Percentiles rank a stretch among this genome's conserved stretches.
These are phyloP conservation scores for Claviceps africana DNA, from an alignment of 2,329 filamentous ascomycete genomes.

Conservation along the genomic window DNA sequence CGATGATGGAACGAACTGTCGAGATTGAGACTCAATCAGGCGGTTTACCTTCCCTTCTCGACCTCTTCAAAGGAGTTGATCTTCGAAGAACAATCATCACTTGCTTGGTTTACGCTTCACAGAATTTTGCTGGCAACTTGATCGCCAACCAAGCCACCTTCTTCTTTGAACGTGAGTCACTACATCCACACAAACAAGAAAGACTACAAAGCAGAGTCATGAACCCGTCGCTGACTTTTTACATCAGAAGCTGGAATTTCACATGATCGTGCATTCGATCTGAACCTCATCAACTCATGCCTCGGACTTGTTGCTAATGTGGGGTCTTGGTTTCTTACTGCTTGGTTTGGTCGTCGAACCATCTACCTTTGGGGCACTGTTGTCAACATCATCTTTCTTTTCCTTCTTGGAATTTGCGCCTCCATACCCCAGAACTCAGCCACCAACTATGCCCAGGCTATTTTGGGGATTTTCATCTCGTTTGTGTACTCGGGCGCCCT, in stretches of 20 bases:
- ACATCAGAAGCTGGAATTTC: conserved; percentile 9
- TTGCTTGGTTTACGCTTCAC: conserved; percentile 42
- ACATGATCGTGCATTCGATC: conserved; percentile 10
- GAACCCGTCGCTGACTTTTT: not conserved
- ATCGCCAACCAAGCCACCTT: conserved; percentile 49
- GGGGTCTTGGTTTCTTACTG: conserved; percentile 20
- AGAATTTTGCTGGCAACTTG: conserved; percentile 46
- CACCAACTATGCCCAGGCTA: conserved; percentile 24
- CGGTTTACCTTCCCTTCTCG: conserved; percentile 28
- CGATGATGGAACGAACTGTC: conserved; percentile 43
- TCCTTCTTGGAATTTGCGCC: conserved; percentile 22
- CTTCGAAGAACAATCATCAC: conserved; percentile 40
- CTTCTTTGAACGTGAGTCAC: conserved; percentile 33
- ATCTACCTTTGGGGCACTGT: conserved; percentile 24
- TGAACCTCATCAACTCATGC: conserved; percentile 16
- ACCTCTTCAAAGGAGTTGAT: conserved; percentile 41
- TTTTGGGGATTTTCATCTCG: conserved; percentile 24
- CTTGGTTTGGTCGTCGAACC: conserved; percentile 25
- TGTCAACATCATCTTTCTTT: conserved; percentile 20
- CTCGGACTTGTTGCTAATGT: conserved; percentile 21
- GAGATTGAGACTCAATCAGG: conserved; percentile 32
- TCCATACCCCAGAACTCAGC: conserved; percentile 17
- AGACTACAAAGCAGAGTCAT: not conserved
- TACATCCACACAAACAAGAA: not conserved
- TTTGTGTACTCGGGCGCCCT: conserved; percentile 22